Evolutionary conservation across 352 stramenopile species (phyloP), one percentile per base, ranked within the genome.

Genomic region (Nothophytophthora sp.): DNA sequence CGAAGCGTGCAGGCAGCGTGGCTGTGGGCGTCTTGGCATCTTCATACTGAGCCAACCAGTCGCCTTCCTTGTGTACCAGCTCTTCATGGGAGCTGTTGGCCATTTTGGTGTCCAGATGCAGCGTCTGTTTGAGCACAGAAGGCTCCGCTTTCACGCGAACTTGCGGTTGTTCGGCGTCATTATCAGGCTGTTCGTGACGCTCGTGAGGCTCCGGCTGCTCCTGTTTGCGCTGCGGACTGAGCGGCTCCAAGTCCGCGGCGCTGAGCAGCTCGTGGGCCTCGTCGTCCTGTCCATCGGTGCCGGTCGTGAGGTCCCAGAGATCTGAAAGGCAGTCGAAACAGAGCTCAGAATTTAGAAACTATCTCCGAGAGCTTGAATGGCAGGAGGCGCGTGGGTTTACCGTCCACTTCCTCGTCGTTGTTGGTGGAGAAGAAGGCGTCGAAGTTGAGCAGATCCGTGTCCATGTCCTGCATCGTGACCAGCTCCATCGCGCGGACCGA

Each of bases 361-460:
- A 36, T 13, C 35, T 32, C 18, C 4, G 6, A 13, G 39, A 12
- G 18, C 20, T 47, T 36, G 38, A 4, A 11, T n/a, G 20, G 7
- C 19, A 40, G 24, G 4, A 33, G 11, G 18, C n/a, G 39, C 3
- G 19, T 4, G 22, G 19, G 19, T 35, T 55, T 60, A 73, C 67
- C 57, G 16, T 61, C 40, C 18, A 60, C 55, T 6, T 52, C 52
- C 2, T 77, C 67, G 16, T 73, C 63, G 23, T 70, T 65, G 52
- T 61, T 58, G 2, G 55, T 33, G 29, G 40, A 13, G 46, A 73
- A 73, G 43, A 77, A 71, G 10, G 54, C 30, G 46, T 77, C 55
- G 15, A 77, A 71, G 41, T 63, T 69, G 32, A 71, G 37, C 39
- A 77, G 32, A 12, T 72, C 67, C 9, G 45, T 57, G 45, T 73